A percentile compares a stretch with the other conserved stretches of the same genome.
These are phyloP conservation scores for Diaporthe citriasiana DNA, from an alignment of 2,329 filamentous ascomycete species.

Conservation along the genomic window DNA sequence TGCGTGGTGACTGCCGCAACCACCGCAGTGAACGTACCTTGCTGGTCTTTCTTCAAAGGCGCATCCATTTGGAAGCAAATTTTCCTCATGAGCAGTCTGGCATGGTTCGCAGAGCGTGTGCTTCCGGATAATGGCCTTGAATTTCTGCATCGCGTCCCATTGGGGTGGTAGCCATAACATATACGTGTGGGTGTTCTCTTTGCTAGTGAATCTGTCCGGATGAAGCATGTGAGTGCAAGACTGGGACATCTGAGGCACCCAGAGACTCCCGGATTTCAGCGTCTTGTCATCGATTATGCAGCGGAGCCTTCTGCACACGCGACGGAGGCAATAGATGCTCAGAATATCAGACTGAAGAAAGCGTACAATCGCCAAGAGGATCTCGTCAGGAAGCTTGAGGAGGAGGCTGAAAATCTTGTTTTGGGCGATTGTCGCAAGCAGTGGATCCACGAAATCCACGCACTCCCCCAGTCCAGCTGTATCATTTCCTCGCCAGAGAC, in stretches of 20 bases:
- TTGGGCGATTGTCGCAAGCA: neutral
- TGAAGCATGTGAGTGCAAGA: neutral
- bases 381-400: constrained; percentile 6
- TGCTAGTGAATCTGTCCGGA: neutral
- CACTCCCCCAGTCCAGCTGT: neutral
- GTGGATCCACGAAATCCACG: neutral
- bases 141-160: neutral
- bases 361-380: neutral
- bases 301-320: constrained; percentile 2
- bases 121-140: neutral
- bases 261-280: neutral
- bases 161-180: neutral
- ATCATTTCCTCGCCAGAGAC: neutral
- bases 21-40: neutral
- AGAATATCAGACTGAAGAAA: neutral
- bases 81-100: neutral
- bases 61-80: neutral
- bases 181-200: neutral
- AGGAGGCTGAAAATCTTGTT: neutral
- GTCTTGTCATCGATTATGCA: neutral
- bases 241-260: too few species aligned
- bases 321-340: neutral
- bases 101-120: neutral
- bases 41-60: neutral
- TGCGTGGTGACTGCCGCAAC: neutral